Conservation (phyloP, 192 early-diverging fungal genomes). For the Backusella morwellensis region DNA sequence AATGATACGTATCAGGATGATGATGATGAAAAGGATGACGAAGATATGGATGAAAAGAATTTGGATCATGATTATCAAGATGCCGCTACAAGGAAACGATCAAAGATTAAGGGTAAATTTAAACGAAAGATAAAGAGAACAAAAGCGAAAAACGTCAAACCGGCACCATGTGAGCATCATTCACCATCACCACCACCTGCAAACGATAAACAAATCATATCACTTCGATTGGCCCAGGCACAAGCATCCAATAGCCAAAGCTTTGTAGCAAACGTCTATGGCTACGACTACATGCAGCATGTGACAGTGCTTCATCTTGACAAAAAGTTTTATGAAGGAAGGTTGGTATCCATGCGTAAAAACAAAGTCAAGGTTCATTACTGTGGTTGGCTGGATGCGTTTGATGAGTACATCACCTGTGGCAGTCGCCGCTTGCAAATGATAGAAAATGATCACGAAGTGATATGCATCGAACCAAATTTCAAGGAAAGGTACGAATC, state of each 20-base stretch:
- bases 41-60: neutral
- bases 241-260: slow-evolving; percentile 3
- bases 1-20: neutral
- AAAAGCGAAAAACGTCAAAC: neutral
- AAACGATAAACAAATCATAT: neutral
- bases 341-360: slow-evolving; percentile 33
- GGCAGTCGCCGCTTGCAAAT: slow-evolving; percentile 33
- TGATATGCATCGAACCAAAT: slow-evolving; percentile 28
- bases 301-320: slow-evolving; percentile 38
- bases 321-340: slow-evolving; percentile 37
- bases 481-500: slow-evolving; percentile 13
- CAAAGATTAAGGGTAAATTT: neutral
- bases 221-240: slow-evolving; percentile 4
- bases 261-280: slow-evolving; percentile 38
- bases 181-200: neutral
- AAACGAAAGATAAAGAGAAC: neutral
- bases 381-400: slow-evolving; percentile 31
- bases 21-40: neutral
- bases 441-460: slow-evolving; percentile 35
- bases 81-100: neutral
- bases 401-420: slow-evolving; percentile 34
- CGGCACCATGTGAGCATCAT: neutral
- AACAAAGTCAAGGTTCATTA: slow-evolving; percentile 38
- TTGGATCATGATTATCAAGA: neutral
- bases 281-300: slow-evolving; percentile 40